Evolutionary conservation across 2,329 filamentous ascomycete species (phyloP).

Genomic region (Rhexocercosporidium sp.): DNA sequence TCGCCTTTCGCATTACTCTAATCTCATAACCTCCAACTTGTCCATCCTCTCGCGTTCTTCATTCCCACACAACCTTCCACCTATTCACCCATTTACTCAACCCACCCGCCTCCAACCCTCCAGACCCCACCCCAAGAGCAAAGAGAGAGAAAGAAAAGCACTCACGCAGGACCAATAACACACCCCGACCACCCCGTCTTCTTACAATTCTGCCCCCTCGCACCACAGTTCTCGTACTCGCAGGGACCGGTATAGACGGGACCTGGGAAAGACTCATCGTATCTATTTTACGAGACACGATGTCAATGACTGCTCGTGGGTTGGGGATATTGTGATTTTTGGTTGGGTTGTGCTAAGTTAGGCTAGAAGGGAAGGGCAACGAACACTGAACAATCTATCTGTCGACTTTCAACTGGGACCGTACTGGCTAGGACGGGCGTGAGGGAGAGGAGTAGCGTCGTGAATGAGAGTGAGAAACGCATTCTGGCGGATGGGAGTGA

Average conservation of each 20-base stretch:
- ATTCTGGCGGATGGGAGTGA: neutral
- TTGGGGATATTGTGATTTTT: too few relatives aligned
- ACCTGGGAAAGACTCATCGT: neutral
- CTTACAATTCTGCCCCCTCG: neutral
- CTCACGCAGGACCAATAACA: constrained; percentile 6
- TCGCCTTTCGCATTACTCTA: too few relatives aligned
- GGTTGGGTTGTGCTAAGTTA: too few relatives aligned
- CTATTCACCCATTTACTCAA: too few relatives aligned
- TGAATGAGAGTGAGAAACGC: neutral
- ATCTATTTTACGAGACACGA: neutral
- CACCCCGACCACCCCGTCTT: neutral
- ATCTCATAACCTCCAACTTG: neutral
- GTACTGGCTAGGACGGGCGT: neutral
- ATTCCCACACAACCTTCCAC: too few relatives aligned
- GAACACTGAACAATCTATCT: neutral
- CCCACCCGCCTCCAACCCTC: too few relatives aligned
- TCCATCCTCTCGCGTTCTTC: too few relatives aligned
- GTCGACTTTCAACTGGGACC: neutral
- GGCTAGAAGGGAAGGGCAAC: neutral
- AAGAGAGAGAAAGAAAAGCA: neutral
- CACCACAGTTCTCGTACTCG: neutral
- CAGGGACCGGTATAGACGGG: neutral
- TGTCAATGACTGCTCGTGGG: too few relatives aligned
- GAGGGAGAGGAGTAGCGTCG: neutral
- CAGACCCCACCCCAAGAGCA: too few relatives aligned